Percentiles rank a stretch among this genome's conserved stretches.
Evolutionary conservation across 2,329 filamentous ascomycete species (phyloP).

Genomic region (Penicillium sp.): DNA sequence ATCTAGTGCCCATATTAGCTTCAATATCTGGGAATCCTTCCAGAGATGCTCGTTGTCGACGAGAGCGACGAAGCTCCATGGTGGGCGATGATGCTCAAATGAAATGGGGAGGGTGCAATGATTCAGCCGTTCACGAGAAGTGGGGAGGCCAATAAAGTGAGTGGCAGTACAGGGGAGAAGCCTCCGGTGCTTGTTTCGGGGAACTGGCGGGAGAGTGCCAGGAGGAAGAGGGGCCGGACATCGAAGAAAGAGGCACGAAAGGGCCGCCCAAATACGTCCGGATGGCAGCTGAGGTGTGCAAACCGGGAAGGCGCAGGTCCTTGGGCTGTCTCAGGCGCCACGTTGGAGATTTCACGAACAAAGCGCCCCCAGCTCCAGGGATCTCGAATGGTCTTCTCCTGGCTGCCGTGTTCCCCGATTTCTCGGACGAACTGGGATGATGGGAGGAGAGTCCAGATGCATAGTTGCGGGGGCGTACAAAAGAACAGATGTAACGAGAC

Average conservation of each 20-base stretch:
- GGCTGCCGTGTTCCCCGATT: slow-evolving; percentile 18
- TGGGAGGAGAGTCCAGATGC: not conserved
- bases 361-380: slow-evolving; percentile 26
- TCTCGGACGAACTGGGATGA: not conserved
- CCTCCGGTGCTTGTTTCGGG: not conserved
- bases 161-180: slow-evolving; percentile 20
- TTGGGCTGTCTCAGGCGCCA: slow-evolving; percentile 33
- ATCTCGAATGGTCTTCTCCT: slow-evolving; percentile 20
- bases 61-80: slow-evolving; percentile 44
- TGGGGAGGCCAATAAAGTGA: slow-evolving; percentile 14
- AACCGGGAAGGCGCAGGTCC: slow-evolving; percentile 35
- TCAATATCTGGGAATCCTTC: slow-evolving; percentile 32
- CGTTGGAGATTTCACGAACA: slow-evolving; percentile 29
- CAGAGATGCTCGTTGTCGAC: slow-evolving; percentile 38
- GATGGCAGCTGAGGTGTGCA: slow-evolving; percentile 24
- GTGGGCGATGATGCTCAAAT: slow-evolving; percentile 11
- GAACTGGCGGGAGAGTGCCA: not conserved
- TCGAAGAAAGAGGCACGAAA: slow-evolving; percentile 6
- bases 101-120: not conserved
- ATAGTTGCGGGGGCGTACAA: slow-evolving; percentile 1
- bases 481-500: slow-evolving; percentile 4
- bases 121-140: slow-evolving; percentile 10
- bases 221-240: slow-evolving; percentile 4
- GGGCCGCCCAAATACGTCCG: slow-evolving; percentile 14
- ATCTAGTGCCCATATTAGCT: slow-evolving; percentile 41